Evolutionary conservation across 2,329 filamentous ascomycete species (phyloP), one percentile per base, ranked within the genome.

Genomic region (Tothia fuscella): DNA sequence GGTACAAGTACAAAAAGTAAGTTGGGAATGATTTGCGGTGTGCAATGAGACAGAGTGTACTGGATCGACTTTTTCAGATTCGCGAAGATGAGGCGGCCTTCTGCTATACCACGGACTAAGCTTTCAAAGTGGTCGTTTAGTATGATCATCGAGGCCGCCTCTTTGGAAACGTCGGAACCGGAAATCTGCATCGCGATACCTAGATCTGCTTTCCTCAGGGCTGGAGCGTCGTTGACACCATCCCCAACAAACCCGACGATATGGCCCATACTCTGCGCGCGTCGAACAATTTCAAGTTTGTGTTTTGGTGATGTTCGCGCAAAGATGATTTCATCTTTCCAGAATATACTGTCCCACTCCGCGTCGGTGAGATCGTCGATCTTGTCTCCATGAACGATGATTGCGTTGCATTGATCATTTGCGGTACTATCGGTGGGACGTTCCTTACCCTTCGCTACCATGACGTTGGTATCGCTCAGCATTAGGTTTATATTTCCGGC

Each of bases 231-330:
- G 45, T 63, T 63, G 42, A 63, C 59, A 41, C 60, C 60, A 32
- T 63, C 60, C 16, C 60, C 60, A n/a, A 65, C 62, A 58, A 63
- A 61, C 46, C 59, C 58, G 40, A 59, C 61, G 47, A 61, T 62
- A 20, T 51, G 29, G 14, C 29, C 29, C 26, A 34, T 34, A 14
- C 26, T 40, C 21, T 40, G 38, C 12, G 26, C 22, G 14, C 26
- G 24, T 25, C 26, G 22, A 16, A 40, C 38, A 40, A 40, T 40
- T 19, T 35, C 26, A 7, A 40, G 40, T 17, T 42, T 42, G 19
- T 42, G 40, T 13, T 42, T 37, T 24, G 40, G 40, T 6, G 40
- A 36, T n/a, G 40, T 42, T 17, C 41, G 41, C 2, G 21, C 33
- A 16, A 42, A 42, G n/a, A 42, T 38, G 4, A 42, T 42, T 19